Conservation (phyloP, 139 green algal species). For the Chara braunii region DNA sequence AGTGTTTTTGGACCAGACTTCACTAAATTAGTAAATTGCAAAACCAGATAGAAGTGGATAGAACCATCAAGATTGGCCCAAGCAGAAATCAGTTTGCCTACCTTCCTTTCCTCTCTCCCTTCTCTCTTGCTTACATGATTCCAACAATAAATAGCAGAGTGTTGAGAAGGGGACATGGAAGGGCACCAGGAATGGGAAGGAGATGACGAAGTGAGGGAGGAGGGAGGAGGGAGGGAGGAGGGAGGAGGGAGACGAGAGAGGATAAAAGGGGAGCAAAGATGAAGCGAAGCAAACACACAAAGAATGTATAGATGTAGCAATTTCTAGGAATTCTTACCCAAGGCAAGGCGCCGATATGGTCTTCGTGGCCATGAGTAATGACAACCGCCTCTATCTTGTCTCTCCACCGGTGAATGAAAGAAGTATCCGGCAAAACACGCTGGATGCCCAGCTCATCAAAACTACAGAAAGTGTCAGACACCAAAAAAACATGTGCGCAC, state of each 20-base stretch:
- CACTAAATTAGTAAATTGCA: no score
- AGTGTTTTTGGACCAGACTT: no score
- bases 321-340: slow-evolving; percentile 82
- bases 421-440: slow-evolving; percentile 93
- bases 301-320: background rate
- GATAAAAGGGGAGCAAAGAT: background rate
- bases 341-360: slow-evolving; percentile 92
- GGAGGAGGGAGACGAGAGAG: background rate
- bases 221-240: background rate
- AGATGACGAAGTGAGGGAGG: background rate
- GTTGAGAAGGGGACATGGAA: no score
- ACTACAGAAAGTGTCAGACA: slow-evolving; percentile 48
- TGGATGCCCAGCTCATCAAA: slow-evolving; percentile 92
- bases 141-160: no score
- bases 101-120: no score
- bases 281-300: background rate
- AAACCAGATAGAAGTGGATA: no score
- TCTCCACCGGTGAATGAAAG: slow-evolving; percentile 83
- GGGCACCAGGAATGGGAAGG: no score
- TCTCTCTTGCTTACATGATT: no score
- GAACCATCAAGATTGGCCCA: no score
- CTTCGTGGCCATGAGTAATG: slow-evolving; percentile 96
- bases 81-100: no score
- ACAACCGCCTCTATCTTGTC: slow-evolving; percentile 96
- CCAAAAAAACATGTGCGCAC: background rate